These are phyloP conservation scores for Typha latifolia DNA, from an alignment of 176 grass and related monocot species.

Conservation along the genomic window DNA sequence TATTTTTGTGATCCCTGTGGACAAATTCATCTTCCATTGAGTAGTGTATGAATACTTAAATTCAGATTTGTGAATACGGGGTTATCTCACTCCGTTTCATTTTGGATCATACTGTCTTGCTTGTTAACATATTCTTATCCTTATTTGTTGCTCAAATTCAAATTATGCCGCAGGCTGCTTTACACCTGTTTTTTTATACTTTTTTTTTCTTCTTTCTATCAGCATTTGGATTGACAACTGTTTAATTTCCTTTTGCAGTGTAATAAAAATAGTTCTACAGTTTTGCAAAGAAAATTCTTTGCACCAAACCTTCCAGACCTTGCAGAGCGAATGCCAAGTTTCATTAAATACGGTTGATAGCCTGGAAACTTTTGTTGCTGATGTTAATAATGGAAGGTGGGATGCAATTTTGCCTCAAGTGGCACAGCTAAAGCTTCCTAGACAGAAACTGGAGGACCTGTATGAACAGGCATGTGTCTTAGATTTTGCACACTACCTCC, in stretches of 20 bases:
- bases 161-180: too few species aligned
- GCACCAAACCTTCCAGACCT: conserved; percentile 91
- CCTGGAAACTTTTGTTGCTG: conserved; percentile 62
- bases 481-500: not conserved
- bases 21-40: too few species aligned
- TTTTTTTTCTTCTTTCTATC: not conserved
- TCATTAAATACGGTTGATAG: conserved; percentile 92
- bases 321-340: conserved; percentile 95
- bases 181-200: not conserved
- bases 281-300: conserved; percentile 99
- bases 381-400: conserved; percentile 88
- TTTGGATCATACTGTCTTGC: too few species aligned
- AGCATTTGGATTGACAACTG: not conserved
- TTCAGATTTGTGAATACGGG: too few species aligned
- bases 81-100: too few species aligned
- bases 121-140: too few species aligned
- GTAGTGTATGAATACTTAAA: too few species aligned
- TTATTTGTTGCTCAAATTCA: too few species aligned
- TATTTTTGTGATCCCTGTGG: too few species aligned
- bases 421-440: conserved; percentile 73
- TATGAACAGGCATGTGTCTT: conserved; percentile 52
- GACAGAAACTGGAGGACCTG: conserved; percentile 92
- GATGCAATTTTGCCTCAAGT: conserved; percentile 90
- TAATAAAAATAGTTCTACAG: conserved; percentile 96
- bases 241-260: conserved; percentile 31